Evolutionary conservation across 2,329 filamentous ascomycete species (phyloP).

Genomic region (Clarireedia paspali): DNA sequence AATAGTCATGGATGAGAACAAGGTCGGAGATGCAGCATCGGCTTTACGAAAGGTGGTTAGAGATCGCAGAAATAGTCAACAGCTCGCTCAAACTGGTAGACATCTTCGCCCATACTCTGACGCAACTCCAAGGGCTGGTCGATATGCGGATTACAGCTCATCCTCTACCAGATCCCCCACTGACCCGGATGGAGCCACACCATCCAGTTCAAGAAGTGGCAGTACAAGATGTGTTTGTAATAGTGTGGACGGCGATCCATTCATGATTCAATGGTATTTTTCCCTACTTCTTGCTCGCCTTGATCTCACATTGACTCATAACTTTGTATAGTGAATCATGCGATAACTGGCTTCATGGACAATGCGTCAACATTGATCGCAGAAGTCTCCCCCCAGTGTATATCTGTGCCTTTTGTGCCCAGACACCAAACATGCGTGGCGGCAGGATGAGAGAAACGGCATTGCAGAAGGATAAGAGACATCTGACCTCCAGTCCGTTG

Average conservation of each 20-base stretch:
- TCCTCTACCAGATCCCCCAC: slow-evolving; percentile 44
- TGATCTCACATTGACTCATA: slow-evolving; percentile 12
- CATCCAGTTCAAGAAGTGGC: slow-evolving; percentile 31
- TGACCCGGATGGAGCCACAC: slow-evolving; percentile 40
- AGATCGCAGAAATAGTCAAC: slow-evolving; percentile 21
- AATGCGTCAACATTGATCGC: slow-evolving; percentile 51
- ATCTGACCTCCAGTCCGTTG: slow-evolving; percentile 32
- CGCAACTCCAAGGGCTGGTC: slow-evolving; percentile 15
- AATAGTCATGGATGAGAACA: slow-evolving; percentile 42
- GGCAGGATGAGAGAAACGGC: slow-evolving; percentile 37
- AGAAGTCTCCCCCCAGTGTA: slow-evolving; percentile 51
- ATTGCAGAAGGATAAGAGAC: slow-evolving; percentile 10
- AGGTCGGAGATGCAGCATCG: slow-evolving; percentile 49
- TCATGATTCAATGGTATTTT: slow-evolving; percentile 57
- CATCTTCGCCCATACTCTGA: slow-evolving; percentile 19
- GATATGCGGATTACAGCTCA: slow-evolving; percentile 18
- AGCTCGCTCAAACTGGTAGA: slow-evolving; percentile 17
- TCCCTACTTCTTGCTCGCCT: not conserved
- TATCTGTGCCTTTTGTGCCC: slow-evolving; percentile 55
- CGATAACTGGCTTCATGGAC: slow-evolving; percentile 58
- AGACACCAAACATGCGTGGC: slow-evolving; percentile 47
- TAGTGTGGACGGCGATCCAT: slow-evolving; percentile 37
- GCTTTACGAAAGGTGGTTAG: slow-evolving; percentile 48
- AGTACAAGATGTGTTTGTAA: slow-evolving; percentile 49
- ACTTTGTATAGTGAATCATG: slow-evolving; percentile 47